Evolutionary conservation across 176 grass and related monocot species (phyloP), one percentile per base, ranked within the genome.

Genomic region (Rhynchospora tenuis): DNA sequence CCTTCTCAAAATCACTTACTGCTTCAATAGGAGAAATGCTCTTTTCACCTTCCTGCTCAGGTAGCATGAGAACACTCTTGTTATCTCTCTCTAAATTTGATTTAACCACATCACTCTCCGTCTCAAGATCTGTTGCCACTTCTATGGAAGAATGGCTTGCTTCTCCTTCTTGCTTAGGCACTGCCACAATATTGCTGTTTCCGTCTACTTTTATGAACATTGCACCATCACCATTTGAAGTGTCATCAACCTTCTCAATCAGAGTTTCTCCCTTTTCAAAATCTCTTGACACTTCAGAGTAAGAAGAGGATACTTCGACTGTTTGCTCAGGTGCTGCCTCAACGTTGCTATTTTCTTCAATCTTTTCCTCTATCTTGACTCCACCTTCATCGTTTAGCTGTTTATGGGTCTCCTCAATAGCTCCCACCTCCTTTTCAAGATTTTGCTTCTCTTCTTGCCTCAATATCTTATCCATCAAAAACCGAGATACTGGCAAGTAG

Each of bases 381-480:
- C 22, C 42, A 52, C 26, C 80, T 66, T 82, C 62, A 19, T 13
- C 51, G 23, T 27, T 23, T 61, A 82, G 24, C 8, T 48, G 42
- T 67, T 66, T 64, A 66, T 82, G 31, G 3, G 23, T 65, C 43
- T 28, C 80, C 43, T 82, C 80, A 66, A 82, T 48, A 28, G 22
- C 4, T 38, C 17, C 31, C 59, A 4, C 79, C 62, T 67, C 80
- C 59, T 38, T 38, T 38, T 10, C 44, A 48, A 46, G 59, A 65
- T 61, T 47, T 48, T 66, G 51, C 42, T 24, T 48, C 42, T 82
- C 79, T 82, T 65, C 80, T 76, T 76, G 46, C 59, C 60, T 9
- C 38, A 82, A 24, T 67, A 82, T 82, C 42, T 64, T 63, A 82
- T 82, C 80, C 80, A 82, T 82, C 44, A 82, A 82, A 45, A 82